A percentile compares a stretch with the other conserved stretches of the same genome.
Conservation (phyloP, 495 filamentous ascomycete genomes). For the Tuber brumale region DNA sequence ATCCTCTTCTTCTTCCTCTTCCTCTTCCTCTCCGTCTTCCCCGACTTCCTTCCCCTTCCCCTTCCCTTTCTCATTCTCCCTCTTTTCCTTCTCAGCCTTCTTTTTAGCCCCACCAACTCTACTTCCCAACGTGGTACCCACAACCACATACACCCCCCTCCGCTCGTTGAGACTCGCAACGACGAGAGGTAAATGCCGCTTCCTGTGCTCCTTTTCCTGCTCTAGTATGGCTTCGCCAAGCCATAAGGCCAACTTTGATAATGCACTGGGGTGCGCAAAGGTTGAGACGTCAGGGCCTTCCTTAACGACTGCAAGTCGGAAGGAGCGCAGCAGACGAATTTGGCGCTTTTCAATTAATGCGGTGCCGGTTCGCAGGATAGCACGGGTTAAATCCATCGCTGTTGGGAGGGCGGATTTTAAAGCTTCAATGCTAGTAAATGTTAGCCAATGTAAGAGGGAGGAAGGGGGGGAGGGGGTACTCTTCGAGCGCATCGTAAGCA, state of each 20-base stretch:
- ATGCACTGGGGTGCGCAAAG: constrained; percentile 83
- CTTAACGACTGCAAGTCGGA: constrained; percentile 92
- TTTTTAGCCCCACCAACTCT: constrained; percentile 54
- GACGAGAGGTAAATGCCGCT: constrained; percentile 74
- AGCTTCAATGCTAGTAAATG: constrained; percentile 56
- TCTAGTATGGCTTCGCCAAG: constrained; percentile 87
- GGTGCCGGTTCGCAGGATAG: constrained; percentile 89
- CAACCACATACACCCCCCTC: constrained; percentile 81
- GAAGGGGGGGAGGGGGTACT: constrained; percentile 44
- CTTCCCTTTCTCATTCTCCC: constrained; percentile 40
- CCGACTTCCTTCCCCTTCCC: constrained; percentile 51
- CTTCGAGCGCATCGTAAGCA: constrained; percentile 81
- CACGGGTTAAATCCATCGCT: constrained; percentile 80
- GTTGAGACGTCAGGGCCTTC: constrained; percentile 83
- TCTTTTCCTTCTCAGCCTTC: constrained; percentile 60
- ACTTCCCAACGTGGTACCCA: constrained; percentile 70
- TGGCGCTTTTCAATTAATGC: constrained; percentile 86
- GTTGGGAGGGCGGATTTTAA: constrained; percentile 69
- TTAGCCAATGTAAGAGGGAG: constrained; percentile 25
- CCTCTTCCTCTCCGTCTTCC: constrained; percentile 53
- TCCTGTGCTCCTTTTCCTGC: constrained; percentile 67
- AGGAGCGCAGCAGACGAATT: constrained; percentile 82
- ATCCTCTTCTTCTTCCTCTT: constrained; percentile 55
- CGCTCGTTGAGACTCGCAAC: constrained; percentile 83
- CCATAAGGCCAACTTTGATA: constrained; percentile 91